These are phyloP conservation scores for Cryptosporidium xiaoi DNA, from an alignment of 169 alveolate genomes.

Conservation along the genomic window DNA sequence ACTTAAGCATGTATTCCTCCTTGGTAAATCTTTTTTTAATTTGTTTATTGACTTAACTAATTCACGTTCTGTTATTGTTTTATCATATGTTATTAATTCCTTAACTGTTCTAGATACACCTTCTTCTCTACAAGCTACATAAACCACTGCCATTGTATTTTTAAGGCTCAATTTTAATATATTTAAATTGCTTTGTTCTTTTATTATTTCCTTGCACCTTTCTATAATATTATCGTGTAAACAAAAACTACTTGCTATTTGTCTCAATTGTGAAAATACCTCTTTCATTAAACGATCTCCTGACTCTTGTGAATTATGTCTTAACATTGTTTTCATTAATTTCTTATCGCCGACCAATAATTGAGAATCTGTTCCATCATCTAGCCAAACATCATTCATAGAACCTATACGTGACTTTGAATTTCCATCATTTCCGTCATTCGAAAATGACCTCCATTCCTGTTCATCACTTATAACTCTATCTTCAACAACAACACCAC, in stretches of 20 bases:
- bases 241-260: slow-evolving; percentile 83
- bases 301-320: slow-evolving; percentile 43
- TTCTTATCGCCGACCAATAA: slow-evolving; percentile 82
- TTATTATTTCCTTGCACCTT: slow-evolving; percentile 85
- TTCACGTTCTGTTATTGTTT: slow-evolving; percentile 86
- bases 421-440: slow-evolving; percentile 83
- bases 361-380: slow-evolving; percentile 86
- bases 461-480: slow-evolving; percentile 87
- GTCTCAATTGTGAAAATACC: slow-evolving; percentile 83
- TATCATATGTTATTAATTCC: slow-evolving; percentile 85
- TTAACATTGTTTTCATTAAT: slow-evolving; percentile 58
- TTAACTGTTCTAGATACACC: slow-evolving; percentile 87
- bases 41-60: slow-evolving; percentile 88
- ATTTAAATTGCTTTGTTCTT: slow-evolving; percentile 81
- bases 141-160: slow-evolving; percentile 86
- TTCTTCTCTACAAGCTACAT: slow-evolving; percentile 90
- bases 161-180: slow-evolving; percentile 79
- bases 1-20: slow-evolving; percentile 82
- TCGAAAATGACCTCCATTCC: slow-evolving; percentile 89
- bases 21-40: slow-evolving; percentile 85
- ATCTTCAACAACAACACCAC: slow-evolving; percentile 88
- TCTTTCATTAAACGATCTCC: slow-evolving; percentile 82
- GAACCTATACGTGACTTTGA: slow-evolving; percentile 90
- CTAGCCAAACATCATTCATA: slow-evolving; percentile 88
- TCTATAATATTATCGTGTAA: slow-evolving; percentile 86